phyloP scores from a whole-genome alignment of 441 rosid genomes.

The Eruca vesicaria region DNA sequence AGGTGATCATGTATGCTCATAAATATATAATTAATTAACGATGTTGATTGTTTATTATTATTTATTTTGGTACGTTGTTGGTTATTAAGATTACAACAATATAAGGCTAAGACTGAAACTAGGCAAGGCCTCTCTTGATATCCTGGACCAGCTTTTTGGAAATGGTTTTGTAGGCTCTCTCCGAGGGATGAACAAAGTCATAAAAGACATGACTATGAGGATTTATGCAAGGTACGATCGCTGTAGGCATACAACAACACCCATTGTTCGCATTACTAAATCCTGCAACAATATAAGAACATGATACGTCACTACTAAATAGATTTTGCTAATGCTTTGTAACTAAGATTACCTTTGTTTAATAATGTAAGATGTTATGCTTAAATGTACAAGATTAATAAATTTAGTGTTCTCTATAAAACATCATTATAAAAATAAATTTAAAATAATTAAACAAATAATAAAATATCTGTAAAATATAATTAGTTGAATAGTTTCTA shows the following conservation, averaged over 20 bases:
- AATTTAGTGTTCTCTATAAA: neutral
- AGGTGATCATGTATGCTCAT: neutral
- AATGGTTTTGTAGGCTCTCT: conserved; percentile 48
- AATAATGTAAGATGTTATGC: neutral
- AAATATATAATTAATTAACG: neutral
- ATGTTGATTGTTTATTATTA: neutral
- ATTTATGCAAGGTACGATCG: conserved; percentile 21
- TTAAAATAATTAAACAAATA: neutral
- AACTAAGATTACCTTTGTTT: neutral
- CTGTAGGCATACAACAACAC: conserved; percentile 47
- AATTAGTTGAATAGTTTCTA: neutral
- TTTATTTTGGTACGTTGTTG: neutral
- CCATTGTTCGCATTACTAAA: conserved; percentile 39
- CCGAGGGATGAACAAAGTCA: conserved; percentile 73
- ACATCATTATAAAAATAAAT: neutral
- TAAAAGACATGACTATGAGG: conserved; percentile 6
- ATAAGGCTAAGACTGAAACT: conserved; percentile 5
- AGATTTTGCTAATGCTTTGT: neutral
- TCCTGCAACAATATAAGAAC: conserved; percentile 25
- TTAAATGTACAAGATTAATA: neutral
- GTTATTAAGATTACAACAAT: neutral
- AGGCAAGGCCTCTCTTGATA: conserved; percentile 28
- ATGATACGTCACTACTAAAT: neutral
- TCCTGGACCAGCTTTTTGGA: conserved; percentile 29
- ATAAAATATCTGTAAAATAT: neutral